Conservation (phyloP, 352 stramenopile genomes). For the Globisporangium lucens region DNA sequence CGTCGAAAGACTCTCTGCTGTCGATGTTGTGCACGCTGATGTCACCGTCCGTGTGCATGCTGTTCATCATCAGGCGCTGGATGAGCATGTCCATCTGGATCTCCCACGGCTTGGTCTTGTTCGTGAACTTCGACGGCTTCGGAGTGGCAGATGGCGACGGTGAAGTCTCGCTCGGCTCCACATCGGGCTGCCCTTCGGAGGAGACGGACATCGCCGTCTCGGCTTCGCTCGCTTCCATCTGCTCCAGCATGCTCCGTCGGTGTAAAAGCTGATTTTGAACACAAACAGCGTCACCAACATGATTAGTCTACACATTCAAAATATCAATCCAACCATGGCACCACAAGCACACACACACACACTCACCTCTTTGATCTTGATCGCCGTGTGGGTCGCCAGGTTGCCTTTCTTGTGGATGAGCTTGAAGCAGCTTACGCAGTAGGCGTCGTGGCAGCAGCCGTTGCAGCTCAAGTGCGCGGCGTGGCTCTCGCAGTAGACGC, state of each 20-base stretch:
- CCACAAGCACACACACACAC: not conserved
- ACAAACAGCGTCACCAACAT: not conserved
- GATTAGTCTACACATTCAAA: not conserved
- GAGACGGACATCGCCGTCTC: slow-evolving; percentile 6
- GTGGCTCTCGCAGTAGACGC: slow-evolving; percentile 83
- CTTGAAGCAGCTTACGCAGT: slow-evolving; percentile 87
- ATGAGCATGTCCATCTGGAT: slow-evolving; percentile 84
- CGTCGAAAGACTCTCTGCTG: slow-evolving; percentile 42
- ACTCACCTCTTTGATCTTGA: slow-evolving; percentile 51
- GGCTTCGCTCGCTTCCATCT: slow-evolving; percentile 4
- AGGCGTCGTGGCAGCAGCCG: slow-evolving; percentile 81
- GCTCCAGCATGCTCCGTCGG: slow-evolving; percentile 5
- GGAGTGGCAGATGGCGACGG: slow-evolving; percentile 11
- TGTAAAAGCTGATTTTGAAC: slow-evolving; percentile 4
- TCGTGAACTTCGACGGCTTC: not conserved
- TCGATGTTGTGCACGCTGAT: slow-evolving; percentile 85
- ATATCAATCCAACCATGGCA: not conserved
- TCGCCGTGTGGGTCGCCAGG: slow-evolving; percentile 73
- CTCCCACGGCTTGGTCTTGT: slow-evolving; percentile 69
- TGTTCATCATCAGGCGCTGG: slow-evolving; percentile 83
- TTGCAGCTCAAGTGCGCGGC: slow-evolving; percentile 69
- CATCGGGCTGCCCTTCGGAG: slow-evolving; percentile 11
- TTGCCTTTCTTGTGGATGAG: slow-evolving; percentile 86
- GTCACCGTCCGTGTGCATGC: slow-evolving; percentile 63
- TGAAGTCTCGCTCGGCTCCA: slow-evolving; percentile 15